phyloP scores from a whole-genome alignment of 164 flowering plant genomes.

The Chimonanthus praecox region DNA sequence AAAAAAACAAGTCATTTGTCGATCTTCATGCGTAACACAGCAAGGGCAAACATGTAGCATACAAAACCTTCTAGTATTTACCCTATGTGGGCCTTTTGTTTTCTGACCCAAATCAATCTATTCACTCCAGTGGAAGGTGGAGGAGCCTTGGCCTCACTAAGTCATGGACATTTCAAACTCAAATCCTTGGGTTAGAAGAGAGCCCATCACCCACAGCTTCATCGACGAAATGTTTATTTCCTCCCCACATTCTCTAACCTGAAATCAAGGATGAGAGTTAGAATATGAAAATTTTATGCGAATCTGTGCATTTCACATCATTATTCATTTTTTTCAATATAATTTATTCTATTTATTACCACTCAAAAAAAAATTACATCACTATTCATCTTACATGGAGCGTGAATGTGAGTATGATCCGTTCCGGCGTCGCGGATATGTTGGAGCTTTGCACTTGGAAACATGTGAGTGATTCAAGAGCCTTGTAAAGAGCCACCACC shows the following conservation, averaged over 20 bases:
- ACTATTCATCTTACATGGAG: conserved; percentile 39
- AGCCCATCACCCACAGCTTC: conserved; percentile 56
- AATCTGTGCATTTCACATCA: too few species aligned
- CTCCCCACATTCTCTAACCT: conserved; percentile 46
- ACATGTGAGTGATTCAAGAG: conserved; percentile 57
- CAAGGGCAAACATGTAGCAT: too few species aligned
- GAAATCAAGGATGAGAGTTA: conserved; percentile 4
- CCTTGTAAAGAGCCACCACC: conserved; percentile 50
- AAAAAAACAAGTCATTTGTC: too few species aligned
- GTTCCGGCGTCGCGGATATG: conserved; percentile 36
- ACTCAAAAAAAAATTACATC: neutral
- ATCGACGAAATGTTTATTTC: conserved; percentile 43
- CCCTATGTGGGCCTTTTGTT: too few species aligned
- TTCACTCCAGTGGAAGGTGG: too few species aligned
- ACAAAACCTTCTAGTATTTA: too few species aligned
- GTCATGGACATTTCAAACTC: conserved; percentile 21
- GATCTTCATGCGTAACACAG: too few species aligned
- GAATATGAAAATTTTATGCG: too few species aligned
- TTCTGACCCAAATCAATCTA: too few species aligned
- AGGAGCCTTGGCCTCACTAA: neutral
- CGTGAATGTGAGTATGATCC: conserved; percentile 43
- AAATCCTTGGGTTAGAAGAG: conserved; percentile 67
- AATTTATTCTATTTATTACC: neutral
- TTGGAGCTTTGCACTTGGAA: conserved; percentile 53
- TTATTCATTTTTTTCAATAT: neutral